Conservation (phyloP, 495 filamentous ascomycete species). For the Penicillium subrubescens region DNA sequence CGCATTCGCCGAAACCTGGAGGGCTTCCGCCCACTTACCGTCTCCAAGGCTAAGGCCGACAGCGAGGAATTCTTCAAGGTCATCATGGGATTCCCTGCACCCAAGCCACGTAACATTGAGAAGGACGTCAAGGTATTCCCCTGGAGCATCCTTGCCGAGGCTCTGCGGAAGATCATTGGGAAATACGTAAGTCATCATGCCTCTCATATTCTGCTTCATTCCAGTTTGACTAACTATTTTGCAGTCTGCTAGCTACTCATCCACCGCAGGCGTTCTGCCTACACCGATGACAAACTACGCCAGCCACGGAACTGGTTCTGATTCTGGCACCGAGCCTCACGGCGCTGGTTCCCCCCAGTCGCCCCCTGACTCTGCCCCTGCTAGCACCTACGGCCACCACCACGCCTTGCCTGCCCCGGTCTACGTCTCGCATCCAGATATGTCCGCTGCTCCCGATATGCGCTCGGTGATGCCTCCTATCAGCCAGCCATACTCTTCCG, state of each 20-base stretch:
- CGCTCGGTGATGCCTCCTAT: slow-evolving; percentile 36
- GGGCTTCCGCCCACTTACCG: slow-evolving; percentile 83
- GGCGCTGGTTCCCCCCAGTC: slow-evolving; percentile 48
- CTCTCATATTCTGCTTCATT: neutral
- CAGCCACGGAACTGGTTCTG: slow-evolving; percentile 43
- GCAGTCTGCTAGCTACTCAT: slow-evolving; percentile 56
- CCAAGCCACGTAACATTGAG: slow-evolving; percentile 96
- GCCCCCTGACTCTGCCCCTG: slow-evolving; percentile 39
- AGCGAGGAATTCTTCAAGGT: slow-evolving; percentile 97
- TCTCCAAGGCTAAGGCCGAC: slow-evolving; percentile 87
- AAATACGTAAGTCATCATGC: slow-evolving; percentile 80
- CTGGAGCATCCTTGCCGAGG: slow-evolving; percentile 80
- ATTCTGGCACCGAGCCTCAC: slow-evolving; percentile 44
- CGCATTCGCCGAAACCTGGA: slow-evolving; percentile 94
- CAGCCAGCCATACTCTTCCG: slow-evolving; percentile 35
- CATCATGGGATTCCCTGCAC: slow-evolving; percentile 95
- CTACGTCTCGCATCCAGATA: slow-evolving; percentile 33
- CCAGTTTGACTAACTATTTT: slow-evolving; percentile 13
- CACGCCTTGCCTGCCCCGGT: slow-evolving; percentile 25
- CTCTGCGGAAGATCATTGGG: slow-evolving; percentile 94
- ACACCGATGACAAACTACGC: slow-evolving; percentile 43
- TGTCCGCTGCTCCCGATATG: slow-evolving; percentile 34
- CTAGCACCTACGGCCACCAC: slow-evolving; percentile 33
- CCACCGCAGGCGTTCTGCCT: slow-evolving; percentile 48
- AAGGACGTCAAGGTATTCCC: slow-evolving; percentile 98